Conservation (phyloP, 2,329 filamentous ascomycete genomes). For the Aureobasidium sp. region DNA sequence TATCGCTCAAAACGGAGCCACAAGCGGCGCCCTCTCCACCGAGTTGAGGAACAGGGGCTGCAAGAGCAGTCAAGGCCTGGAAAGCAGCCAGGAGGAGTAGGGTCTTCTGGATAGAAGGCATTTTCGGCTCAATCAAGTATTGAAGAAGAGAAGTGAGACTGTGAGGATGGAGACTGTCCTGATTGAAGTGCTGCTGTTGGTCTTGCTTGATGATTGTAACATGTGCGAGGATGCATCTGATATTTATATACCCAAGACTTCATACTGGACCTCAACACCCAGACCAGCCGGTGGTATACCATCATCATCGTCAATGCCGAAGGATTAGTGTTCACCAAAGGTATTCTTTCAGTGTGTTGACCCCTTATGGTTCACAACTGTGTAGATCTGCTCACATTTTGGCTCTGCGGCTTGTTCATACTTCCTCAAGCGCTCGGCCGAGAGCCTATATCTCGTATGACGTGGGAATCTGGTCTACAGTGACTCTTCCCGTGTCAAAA, state of each 20-base stretch:
- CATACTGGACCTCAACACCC: too few species aligned
- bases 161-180: neutral
- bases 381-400: neutral
- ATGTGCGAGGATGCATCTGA: neutral
- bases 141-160: neutral
- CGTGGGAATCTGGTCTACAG: neutral
- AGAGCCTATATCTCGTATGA: neutral
- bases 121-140: neutral
- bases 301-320: neutral
- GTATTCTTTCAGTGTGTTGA: neutral
- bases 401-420: neutral
- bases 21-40: slow-evolving; percentile 18
- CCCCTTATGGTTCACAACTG: neutral
- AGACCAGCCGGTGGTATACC: neutral
- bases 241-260: neutral
- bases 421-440: neutral
- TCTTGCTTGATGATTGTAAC: neutral
- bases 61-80: slow-evolving; percentile 4
- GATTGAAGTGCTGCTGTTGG: neutral
- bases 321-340: neutral
- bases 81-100: neutral
- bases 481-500: neutral
- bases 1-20: slow-evolving; percentile 16
- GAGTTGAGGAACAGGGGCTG: slow-evolving; percentile 17
- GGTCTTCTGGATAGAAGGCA: slow-evolving; percentile 4